Conservation (phyloP, 208 protist genomes). For the Acanthamoeba royreba region DNA sequence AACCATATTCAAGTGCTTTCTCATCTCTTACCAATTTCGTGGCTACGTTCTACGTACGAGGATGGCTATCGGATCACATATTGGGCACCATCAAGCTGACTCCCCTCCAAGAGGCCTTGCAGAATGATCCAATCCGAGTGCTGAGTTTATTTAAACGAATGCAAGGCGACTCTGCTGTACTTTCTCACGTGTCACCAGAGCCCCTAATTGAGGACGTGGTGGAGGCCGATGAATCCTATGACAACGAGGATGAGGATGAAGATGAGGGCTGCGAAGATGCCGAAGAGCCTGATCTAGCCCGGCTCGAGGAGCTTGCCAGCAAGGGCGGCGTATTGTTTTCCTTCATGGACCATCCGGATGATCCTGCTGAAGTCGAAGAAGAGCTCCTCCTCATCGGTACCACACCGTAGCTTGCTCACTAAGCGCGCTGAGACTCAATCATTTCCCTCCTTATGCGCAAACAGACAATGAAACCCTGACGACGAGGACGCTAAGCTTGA, state of each 20-base stretch:
- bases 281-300: background rate
- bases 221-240: background rate
- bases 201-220: background rate
- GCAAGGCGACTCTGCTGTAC: background rate
- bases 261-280: background rate
- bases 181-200: background rate
- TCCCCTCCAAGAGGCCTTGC: constrained; percentile 55
- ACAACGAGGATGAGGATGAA: background rate
- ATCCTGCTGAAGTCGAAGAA: constrained; percentile 28
- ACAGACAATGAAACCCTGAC: constrained; percentile 36
- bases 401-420: background rate
- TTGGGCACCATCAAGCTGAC: constrained; percentile 58
- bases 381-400: constrained; percentile 26
- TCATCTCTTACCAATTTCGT: constrained; percentile 62
- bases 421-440: no score
- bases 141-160: background rate
- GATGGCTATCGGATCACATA: constrained; percentile 60
- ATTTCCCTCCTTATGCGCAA: constrained; percentile 12
- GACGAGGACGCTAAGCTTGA: constrained; percentile 56
- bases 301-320: background rate
- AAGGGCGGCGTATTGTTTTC: constrained; percentile 32
- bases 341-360: constrained; percentile 7
- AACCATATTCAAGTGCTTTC: constrained; percentile 47
- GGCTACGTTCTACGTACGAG: constrained; percentile 62
- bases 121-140: background rate